A percentile compares a stretch with the other conserved stretches of the same genome.
phyloP scores from a whole-genome alignment of 208 protist species.

The Acanthamoeba lenticulata region DNA sequence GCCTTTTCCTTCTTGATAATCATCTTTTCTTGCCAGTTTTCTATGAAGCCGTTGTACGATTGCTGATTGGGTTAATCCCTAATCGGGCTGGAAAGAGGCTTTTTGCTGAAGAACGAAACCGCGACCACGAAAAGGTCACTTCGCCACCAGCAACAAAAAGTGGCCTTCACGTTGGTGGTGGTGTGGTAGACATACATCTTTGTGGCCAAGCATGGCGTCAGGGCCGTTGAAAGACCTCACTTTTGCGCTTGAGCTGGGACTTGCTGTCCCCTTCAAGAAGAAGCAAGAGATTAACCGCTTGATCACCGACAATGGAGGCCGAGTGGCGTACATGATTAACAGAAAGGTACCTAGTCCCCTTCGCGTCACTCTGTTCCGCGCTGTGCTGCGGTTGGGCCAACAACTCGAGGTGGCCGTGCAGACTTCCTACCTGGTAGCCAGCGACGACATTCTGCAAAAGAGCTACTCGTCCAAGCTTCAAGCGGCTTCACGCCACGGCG shows the following conservation, averaged over 20 bases:
- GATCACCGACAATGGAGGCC: slow-evolving; percentile 29
- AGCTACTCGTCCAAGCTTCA: slow-evolving; percentile 41
- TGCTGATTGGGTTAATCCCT: too few species aligned
- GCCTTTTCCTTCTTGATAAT: background rate
- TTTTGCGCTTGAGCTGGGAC: slow-evolving; percentile 19
- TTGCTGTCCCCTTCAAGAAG: background rate
- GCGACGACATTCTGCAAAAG: slow-evolving; percentile 42
- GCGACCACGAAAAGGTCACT: background rate
- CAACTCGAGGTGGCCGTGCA: background rate
- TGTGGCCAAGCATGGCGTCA: background rate
- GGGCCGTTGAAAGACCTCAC: background rate
- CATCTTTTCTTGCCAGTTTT: background rate
- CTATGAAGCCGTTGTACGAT: too few species aligned
- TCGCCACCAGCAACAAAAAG: too few species aligned
- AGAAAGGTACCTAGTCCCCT: slow-evolving; percentile 12
- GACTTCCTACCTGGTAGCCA: slow-evolving; percentile 44
- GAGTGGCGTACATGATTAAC: slow-evolving; percentile 60
- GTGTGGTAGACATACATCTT: too few species aligned
- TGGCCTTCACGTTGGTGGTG: too few species aligned
- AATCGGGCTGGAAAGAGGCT: background rate
- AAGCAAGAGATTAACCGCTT: slow-evolving; percentile 61
- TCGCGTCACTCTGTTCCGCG: background rate
- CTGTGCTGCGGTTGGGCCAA: background rate
- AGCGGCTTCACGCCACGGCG: slow-evolving; percentile 18
- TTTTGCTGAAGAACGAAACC: background rate